These are phyloP conservation scores for Deinandra increscens DNA, from an alignment of 129 eudicot species.

Conservation along the genomic window DNA sequence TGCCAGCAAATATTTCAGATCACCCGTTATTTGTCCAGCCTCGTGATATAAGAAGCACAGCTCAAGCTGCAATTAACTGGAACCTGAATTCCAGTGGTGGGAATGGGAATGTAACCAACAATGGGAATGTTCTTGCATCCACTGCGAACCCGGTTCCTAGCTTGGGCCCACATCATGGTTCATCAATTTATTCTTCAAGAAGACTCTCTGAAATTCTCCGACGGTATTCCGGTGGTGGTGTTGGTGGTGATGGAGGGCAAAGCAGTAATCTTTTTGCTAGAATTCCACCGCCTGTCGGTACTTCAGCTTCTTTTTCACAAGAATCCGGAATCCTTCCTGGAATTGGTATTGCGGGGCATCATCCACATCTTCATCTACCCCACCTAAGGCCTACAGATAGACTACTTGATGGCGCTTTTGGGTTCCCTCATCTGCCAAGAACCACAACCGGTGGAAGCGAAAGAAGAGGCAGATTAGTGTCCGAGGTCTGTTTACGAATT, in stretches of 20 bases:
- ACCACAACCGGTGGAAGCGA: slow-evolving; percentile 67
- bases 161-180: slow-evolving; percentile 41
- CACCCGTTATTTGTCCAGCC: slow-evolving; percentile 65
- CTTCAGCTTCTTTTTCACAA: slow-evolving; percentile 29
- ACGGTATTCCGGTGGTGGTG: slow-evolving; percentile 32
- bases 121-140: slow-evolving; percentile 25
- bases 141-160: slow-evolving; percentile 34
- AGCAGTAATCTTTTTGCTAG: slow-evolving; percentile 28
- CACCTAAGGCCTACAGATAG: slow-evolving; percentile 54
- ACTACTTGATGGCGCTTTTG: slow-evolving; percentile 55
- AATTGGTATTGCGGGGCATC: slow-evolving; percentile 41
- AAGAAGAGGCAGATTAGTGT: slow-evolving; percentile 79
- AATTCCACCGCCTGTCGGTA: slow-evolving; percentile 37
- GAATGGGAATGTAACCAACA: slow-evolving; percentile 37
- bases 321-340: slow-evolving; percentile 46
- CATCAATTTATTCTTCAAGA: slow-evolving; percentile 58
- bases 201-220: slow-evolving; percentile 71
- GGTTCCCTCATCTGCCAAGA: slow-evolving; percentile 53
- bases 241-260: slow-evolving; percentile 33
- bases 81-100: slow-evolving; percentile 32
- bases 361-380: slow-evolving; percentile 17
- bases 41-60: slow-evolving; percentile 36
- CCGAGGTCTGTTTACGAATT: slow-evolving; percentile 59
- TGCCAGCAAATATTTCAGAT: slow-evolving; percentile 58
- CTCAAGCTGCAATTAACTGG: slow-evolving; percentile 51